Percentiles rank a stretch among this genome's conserved stretches.
These are phyloP conservation scores for Cyclotella choctawhatcheeana DNA, from an alignment of 108 stramenopile species.

Conservation along the genomic window DNA sequence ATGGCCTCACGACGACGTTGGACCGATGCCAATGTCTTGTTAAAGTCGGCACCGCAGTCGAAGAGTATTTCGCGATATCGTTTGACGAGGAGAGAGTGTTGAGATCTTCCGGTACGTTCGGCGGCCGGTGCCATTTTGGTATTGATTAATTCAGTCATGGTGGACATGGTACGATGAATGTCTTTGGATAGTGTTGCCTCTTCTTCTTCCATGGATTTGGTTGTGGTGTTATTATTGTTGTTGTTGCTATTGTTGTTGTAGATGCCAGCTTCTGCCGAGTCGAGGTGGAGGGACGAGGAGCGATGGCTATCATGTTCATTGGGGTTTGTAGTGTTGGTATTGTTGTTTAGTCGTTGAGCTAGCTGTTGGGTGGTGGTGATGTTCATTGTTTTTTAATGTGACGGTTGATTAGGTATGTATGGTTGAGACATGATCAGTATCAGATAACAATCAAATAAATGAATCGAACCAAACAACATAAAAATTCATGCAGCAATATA, in stretches of 20 bases:
- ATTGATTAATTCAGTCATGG: constrained; percentile 72
- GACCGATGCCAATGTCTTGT: constrained; percentile 63
- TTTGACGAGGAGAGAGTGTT: constrained; percentile 68
- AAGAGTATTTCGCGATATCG: constrained; percentile 88
- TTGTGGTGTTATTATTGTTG: not conserved
- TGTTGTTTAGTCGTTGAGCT: constrained; percentile 41
- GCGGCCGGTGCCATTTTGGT: constrained; percentile 70
- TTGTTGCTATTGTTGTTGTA: constrained; percentile 16
- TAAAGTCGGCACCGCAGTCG: constrained; percentile 76
- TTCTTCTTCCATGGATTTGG: constrained; percentile 52
- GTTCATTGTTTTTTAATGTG: too few relatives aligned
- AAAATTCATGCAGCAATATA: too few relatives aligned
- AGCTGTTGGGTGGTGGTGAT: too few relatives aligned
- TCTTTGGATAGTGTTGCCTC: constrained; percentile 73
- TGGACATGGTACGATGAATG: constrained; percentile 70
- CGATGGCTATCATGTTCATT: constrained; percentile 10
- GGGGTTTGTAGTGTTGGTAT: constrained; percentile 8
- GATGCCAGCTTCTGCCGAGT: constrained; percentile 68
- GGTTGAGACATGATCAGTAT: too few relatives aligned
- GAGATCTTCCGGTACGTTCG: constrained; percentile 56
- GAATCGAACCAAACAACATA: too few relatives aligned
- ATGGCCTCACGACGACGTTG: constrained; percentile 65
- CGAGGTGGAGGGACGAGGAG: constrained; percentile 36
- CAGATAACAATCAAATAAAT: too few relatives aligned
- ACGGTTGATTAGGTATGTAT: too few relatives aligned